Conservation (phyloP, 2,329 filamentous ascomycete genomes). For the Cordyceps cateniannulata region DNA sequence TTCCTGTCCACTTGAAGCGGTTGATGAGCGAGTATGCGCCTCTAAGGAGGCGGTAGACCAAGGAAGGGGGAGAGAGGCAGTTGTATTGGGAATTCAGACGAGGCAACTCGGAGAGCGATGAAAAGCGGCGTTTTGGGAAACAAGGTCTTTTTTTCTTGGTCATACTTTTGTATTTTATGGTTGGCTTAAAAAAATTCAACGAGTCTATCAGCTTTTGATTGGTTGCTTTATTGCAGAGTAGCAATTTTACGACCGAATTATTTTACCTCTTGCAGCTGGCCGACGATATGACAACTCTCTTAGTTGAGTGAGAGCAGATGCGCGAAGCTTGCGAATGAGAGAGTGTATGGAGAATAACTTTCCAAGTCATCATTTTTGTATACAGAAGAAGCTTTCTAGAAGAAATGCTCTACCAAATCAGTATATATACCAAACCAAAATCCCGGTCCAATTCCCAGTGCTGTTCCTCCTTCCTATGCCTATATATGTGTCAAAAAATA, state of each 20-base stretch:
- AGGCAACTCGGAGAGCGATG: neutral
- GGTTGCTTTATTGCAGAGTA: neutral
- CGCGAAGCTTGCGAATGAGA: neutral
- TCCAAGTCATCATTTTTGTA: neutral
- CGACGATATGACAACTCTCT: neutral
- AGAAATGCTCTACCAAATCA: neutral
- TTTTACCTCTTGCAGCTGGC: no score
- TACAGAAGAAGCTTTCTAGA: neutral
- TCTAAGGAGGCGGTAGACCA: neutral
- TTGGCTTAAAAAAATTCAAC: neutral
- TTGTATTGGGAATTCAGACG: neutral
- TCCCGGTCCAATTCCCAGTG: neutral
- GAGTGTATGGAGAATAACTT: neutral
- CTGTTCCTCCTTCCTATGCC: neutral
- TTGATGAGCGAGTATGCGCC: neutral
- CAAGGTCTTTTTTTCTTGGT: neutral
- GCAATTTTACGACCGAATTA: neutral
- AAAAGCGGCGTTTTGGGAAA: neutral
- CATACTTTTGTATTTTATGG: neutral
- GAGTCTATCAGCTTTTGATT: neutral
- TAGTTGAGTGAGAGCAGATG: neutral
- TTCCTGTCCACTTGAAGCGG: neutral
- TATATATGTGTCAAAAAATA: neutral
- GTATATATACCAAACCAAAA: neutral
- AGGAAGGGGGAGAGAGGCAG: neutral